Percentiles rank a stretch among this genome's conserved stretches.
These are phyloP conservation scores for Tuber umbilicatum DNA, from an alignment of 495 filamentous ascomycete genomes.

Conservation along the genomic window DNA sequence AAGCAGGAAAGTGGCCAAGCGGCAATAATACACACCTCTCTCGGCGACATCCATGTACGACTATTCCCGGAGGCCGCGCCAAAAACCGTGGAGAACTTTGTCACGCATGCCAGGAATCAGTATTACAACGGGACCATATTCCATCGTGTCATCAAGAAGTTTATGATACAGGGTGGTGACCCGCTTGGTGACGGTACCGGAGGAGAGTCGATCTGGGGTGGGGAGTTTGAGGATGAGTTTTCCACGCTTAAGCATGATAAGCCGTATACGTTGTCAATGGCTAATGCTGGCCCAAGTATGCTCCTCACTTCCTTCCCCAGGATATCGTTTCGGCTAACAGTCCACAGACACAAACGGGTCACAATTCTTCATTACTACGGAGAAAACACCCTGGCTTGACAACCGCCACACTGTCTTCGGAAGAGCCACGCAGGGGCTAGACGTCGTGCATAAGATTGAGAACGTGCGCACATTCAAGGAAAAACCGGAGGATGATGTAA, in stretches of 20 bases:
- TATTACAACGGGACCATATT: constrained; percentile 98
- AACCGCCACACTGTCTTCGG: constrained; percentile 96
- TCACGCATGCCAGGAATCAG: constrained; percentile 74
- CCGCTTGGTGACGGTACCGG: constrained; percentile 92
- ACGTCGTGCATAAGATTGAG: constrained; percentile 96
- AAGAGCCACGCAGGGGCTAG: constrained; percentile 75
- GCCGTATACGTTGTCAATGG: constrained; percentile 93
- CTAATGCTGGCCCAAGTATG: constrained; percentile 76
- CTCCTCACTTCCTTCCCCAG: constrained; percentile 48
- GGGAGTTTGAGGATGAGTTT: constrained; percentile 93
- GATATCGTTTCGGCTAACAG: constrained; percentile 45
- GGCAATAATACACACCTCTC: constrained; percentile 83
- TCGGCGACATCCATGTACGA: constrained; percentile 90
- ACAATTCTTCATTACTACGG: constrained; percentile 98
- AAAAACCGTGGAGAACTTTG: constrained; percentile 97
- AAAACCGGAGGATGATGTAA: constrained; percentile 93
- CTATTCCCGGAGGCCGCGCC: constrained; percentile 90
- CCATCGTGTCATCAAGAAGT: constrained; percentile 94
- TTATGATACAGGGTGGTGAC: constrained; percentile 96
- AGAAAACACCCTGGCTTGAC: constrained; percentile 94
- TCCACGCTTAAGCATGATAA: constrained; percentile 87
- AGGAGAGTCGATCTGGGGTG: constrained; percentile 94
- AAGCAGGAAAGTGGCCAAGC: constrained; percentile 61
- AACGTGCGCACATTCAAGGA: constrained; percentile 89
- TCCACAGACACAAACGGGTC: constrained; percentile 55